These are phyloP conservation scores for Calocybe cyanea DNA, from an alignment of 768 basidiomycete genomes.

Conservation along the genomic window DNA sequence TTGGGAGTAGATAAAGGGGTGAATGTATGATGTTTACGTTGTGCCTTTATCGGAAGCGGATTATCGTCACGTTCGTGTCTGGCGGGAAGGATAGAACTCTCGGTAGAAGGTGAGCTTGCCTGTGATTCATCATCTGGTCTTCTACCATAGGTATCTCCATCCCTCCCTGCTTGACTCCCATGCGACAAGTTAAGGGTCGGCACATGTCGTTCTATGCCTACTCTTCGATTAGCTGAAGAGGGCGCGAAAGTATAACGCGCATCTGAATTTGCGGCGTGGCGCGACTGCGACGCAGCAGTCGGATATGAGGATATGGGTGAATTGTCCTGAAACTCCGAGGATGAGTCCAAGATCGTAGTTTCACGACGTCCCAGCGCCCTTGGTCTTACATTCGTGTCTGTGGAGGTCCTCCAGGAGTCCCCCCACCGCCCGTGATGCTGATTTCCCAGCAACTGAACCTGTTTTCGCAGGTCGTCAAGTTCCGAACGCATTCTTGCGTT, in stretches of 20 bases:
- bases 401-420: background rate
- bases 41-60: slow-evolving; percentile 15
- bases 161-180: background rate
- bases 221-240: too few relatives aligned
- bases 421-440: background rate
- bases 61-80: slow-evolving; percentile 2
- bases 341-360: too few relatives aligned
- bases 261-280: too few relatives aligned
- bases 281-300: too few relatives aligned
- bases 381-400: background rate
- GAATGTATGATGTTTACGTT: slow-evolving; percentile 11
- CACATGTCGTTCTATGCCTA: too few relatives aligned
- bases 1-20: background rate
- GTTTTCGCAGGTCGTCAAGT: slow-evolving; percentile 10
- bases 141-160: background rate
- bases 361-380: background rate
- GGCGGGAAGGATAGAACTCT: background rate
- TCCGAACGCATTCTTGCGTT: slow-evolving; percentile 8
- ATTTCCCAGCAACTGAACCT: slow-evolving; percentile 4
- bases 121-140: background rate
- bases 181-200: too few relatives aligned
- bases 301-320: too few relatives aligned
- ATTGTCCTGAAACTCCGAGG: too few relatives aligned
- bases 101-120: background rate
- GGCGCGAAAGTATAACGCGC: background rate